These are phyloP conservation scores for Castanea crenata DNA, from an alignment of 306 rosid genomes.

Conservation along the genomic window DNA sequence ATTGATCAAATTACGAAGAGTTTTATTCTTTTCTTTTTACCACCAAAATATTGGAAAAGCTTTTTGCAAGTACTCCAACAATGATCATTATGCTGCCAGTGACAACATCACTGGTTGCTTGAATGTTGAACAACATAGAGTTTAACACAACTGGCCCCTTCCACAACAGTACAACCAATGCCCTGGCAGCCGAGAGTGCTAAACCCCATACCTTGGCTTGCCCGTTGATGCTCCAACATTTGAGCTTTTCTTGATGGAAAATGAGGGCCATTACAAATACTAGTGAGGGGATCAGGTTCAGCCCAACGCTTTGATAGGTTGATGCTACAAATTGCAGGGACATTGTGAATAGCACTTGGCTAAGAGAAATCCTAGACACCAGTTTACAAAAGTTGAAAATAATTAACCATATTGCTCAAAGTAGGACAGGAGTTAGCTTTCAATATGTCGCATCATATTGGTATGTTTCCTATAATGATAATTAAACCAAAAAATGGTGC, in stretches of 20 bases:
- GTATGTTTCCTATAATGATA: too few species aligned
- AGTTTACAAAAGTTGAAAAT: not conserved
- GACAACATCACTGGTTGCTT: not conserved
- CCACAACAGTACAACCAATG: not conserved
- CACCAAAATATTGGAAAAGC: not conserved
- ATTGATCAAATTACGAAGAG: not conserved
- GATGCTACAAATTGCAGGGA: not conserved
- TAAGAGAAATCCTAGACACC: constrained; percentile 1
- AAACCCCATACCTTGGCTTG: constrained; percentile 6
- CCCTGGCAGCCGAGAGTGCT: not conserved
- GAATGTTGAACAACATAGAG: not conserved
- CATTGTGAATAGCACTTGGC: not conserved
- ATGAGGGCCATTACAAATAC: constrained; percentile 11
- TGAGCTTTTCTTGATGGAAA: not conserved
- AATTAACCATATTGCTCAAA: not conserved
- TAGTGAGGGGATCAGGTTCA: constrained; percentile 8
- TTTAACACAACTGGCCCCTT: constrained; percentile 1
- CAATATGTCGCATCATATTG: too few species aligned
- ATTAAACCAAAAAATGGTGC: too few species aligned
- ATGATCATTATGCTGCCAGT: not conserved
- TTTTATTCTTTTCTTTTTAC: not conserved
- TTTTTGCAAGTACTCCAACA: constrained; percentile 4
- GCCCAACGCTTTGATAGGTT: constrained; percentile 1
- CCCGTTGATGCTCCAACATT: not conserved
- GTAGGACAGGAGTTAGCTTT: not conserved